Evolutionary conservation across 305 asterid genomes (phyloP).

Genomic region (Ruellia speciosa): DNA sequence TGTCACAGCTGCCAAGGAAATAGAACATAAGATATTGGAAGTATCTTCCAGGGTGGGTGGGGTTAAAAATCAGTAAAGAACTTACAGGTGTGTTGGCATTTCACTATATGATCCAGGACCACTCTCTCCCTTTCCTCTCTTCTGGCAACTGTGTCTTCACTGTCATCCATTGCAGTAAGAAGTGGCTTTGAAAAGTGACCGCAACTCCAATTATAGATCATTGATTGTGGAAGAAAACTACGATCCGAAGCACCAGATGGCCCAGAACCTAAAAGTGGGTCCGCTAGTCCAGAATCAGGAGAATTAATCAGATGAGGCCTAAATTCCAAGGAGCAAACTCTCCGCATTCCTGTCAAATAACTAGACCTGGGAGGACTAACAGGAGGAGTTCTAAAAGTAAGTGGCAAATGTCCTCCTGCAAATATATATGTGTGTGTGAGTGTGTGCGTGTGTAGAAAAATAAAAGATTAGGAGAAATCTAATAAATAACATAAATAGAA

Average conservation of each 20-base stretch:
- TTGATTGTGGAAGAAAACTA: slow-evolving; percentile 93
- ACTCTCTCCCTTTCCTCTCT: slow-evolving; percentile 78
- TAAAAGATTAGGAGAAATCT: neutral
- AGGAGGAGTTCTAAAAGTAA: slow-evolving; percentile 96
- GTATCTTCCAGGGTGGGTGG: neutral
- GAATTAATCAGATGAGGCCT: slow-evolving; percentile 83
- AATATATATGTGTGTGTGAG: slow-evolving; percentile 15
- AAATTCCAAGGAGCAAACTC: slow-evolving; percentile 93
- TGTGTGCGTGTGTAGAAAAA: too few relatives aligned
- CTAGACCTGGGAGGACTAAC: slow-evolving; percentile 97
- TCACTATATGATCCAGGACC: slow-evolving; percentile 74
- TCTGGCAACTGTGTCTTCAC: slow-evolving; percentile 73
- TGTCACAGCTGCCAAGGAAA: slow-evolving; percentile 55
- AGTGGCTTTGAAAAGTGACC: slow-evolving; percentile 98
- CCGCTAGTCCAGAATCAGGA: slow-evolving; percentile 93
- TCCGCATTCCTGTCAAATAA: slow-evolving; percentile 82
- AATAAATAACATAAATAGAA: neutral
- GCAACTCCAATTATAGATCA: slow-evolving; percentile 95
- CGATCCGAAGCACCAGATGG: slow-evolving; percentile 69
- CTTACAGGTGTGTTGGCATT: slow-evolving; percentile 89
- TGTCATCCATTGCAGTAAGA: slow-evolving; percentile 77
- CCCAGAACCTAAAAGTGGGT: slow-evolving; percentile 82
- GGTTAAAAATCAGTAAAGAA: slow-evolving; percentile 18
- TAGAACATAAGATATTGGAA: slow-evolving; percentile 9
- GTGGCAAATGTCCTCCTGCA: slow-evolving; percentile 66